phyloP scores from a whole-genome alignment of 1,139 yeast species.

The Pneumocystis wakefieldiae region DNA sequence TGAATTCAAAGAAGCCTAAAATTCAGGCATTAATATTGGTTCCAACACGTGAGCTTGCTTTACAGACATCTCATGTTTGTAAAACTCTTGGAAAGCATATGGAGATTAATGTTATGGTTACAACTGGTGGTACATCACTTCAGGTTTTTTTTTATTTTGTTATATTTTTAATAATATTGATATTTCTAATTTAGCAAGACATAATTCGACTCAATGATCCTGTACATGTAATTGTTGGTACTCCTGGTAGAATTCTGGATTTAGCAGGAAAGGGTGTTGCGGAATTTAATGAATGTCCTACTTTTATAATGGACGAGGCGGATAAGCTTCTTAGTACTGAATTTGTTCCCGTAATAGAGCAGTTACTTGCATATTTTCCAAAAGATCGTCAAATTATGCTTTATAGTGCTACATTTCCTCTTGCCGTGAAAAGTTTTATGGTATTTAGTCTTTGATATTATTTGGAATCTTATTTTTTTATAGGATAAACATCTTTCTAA shows the following conservation, averaged over 20 bases:
- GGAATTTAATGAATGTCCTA: constrained; percentile 71
- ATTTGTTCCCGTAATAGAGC: constrained; percentile 77
- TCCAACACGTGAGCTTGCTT: constrained; percentile 91
- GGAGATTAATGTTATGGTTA: constrained; percentile 77
- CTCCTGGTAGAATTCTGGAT: constrained; percentile 94
- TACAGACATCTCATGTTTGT: constrained; percentile 93
- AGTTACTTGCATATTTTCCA: constrained; percentile 72
- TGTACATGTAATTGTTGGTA: constrained; percentile 81
- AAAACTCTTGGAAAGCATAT: constrained; percentile 93
- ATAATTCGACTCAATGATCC: constrained; percentile 83
- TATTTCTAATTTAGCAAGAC: constrained; percentile 33
- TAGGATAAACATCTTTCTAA: constrained; percentile 64
- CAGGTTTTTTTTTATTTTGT: constrained; percentile 30
- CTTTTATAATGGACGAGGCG: constrained; percentile 97
- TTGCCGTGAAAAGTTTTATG: constrained; percentile 86
- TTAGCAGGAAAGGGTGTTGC: constrained; percentile 79
- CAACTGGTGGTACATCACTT: constrained; percentile 94
- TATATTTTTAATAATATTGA: neutral
- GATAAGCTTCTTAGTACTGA: constrained; percentile 91
- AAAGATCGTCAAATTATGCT: constrained; percentile 65
- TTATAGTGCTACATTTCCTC: constrained; percentile 91
- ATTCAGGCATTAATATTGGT: constrained; percentile 81
- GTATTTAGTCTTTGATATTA: constrained; percentile 5
- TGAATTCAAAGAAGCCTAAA: constrained; percentile 69
- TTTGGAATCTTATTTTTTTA: neutral